Conservation (phyloP, 257 asterid genomes). For the Verbascum thapsus region DNA sequence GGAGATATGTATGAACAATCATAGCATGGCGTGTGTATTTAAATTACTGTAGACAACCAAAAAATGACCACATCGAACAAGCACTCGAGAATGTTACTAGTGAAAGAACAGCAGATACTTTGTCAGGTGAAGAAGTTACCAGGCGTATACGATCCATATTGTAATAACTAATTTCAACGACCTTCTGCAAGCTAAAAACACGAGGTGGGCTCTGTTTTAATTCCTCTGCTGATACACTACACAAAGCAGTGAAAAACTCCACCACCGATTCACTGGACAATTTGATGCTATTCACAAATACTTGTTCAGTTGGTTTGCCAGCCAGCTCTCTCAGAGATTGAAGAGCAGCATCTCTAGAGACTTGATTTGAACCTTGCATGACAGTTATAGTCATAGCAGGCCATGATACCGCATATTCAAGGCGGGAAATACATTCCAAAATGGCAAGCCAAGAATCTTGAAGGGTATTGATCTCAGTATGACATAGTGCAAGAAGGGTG, state of each 20-base stretch:
- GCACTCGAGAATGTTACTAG: conserved; percentile 14
- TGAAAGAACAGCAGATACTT: conserved; percentile 21
- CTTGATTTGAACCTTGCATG: conserved; percentile 93
- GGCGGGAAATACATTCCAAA: conserved; percentile 94
- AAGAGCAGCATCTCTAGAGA: conserved; percentile 79
- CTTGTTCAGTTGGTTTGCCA: conserved; percentile 88
- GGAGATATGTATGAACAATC: conserved; percentile 9
- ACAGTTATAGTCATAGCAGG: conserved; percentile 86
- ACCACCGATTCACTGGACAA: conserved; percentile 94
- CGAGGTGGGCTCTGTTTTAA: conserved; percentile 90
- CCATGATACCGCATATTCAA: conserved; percentile 80
- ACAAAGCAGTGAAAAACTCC: conserved; percentile 87
- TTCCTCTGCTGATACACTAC: conserved; percentile 94
- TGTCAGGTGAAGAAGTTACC: conserved; percentile 61
- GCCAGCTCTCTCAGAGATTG: conserved; percentile 88
- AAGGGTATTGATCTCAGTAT: conserved; percentile 74
- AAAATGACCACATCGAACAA: conserved; percentile 14
- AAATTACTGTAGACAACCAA: background rate
- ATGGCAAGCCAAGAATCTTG: conserved; percentile 92
- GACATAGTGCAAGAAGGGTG: conserved; percentile 73
- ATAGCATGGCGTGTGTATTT: conserved; percentile 12
- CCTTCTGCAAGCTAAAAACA: conserved; percentile 92
- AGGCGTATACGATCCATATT: conserved; percentile 93
- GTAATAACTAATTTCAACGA: conserved; percentile 94
- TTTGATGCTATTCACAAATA: conserved; percentile 80